Evolutionary conservation across 2,329 filamentous ascomycete species (phyloP).

Genomic region (Hypomyces perniciosus): DNA sequence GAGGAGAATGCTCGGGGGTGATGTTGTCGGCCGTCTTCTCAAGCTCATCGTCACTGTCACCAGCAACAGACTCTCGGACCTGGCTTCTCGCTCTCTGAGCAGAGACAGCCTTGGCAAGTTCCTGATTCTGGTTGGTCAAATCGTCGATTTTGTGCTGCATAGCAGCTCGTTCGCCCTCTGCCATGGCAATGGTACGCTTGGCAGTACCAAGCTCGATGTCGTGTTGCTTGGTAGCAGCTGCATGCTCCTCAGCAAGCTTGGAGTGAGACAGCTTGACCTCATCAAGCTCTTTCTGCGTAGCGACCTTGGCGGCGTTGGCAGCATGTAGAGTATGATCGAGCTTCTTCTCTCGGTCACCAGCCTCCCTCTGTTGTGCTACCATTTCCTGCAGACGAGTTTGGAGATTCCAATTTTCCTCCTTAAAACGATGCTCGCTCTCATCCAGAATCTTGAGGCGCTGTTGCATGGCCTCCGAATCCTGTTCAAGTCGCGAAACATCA

Average conservation of each 20-base stretch:
- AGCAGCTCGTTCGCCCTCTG: slow-evolving; percentile 70
- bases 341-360: slow-evolving; percentile 76
- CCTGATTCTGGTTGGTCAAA: slow-evolving; percentile 79
- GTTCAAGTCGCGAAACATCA: slow-evolving; percentile 74
- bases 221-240: slow-evolving; percentile 69
- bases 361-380: slow-evolving; percentile 65
- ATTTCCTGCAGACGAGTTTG: slow-evolving; percentile 89
- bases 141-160: slow-evolving; percentile 86
- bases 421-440: slow-evolving; percentile 92
- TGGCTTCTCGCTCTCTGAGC: slow-evolving; percentile 61
- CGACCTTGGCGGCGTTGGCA: slow-evolving; percentile 67
- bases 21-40: slow-evolving; percentile 61
- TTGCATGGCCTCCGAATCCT: slow-evolving; percentile 71
- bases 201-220: slow-evolving; percentile 83
- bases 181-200: slow-evolving; percentile 71
- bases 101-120: slow-evolving; percentile 78
- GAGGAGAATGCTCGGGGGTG: slow-evolving; percentile 86
- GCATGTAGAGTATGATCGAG: slow-evolving; percentile 66
- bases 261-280: slow-evolving; percentile 77
- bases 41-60: slow-evolving; percentile 56
- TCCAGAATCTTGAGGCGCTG: slow-evolving; percentile 78
- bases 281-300: slow-evolving; percentile 79
- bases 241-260: slow-evolving; percentile 75
- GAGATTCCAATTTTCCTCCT: slow-evolving; percentile 97
- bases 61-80: slow-evolving; percentile 56